phyloP scores from a whole-genome alignment of 2,329 filamentous ascomycete genomes.

The Colletotrichum eleusines region DNA sequence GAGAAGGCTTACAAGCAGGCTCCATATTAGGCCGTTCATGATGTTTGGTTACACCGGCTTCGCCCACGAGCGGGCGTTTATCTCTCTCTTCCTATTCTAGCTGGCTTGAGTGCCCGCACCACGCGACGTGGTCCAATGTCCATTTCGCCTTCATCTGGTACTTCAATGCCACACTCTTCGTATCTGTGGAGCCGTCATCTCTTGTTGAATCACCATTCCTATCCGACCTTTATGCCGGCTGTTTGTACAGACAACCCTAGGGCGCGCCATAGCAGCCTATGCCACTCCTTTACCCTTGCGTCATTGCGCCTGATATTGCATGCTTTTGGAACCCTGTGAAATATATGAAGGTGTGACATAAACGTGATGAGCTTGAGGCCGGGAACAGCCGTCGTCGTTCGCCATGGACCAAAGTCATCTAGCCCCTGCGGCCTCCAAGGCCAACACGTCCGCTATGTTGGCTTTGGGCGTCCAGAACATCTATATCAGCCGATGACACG shows the following conservation, averaged over 20 bases:
- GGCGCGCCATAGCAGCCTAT: not conserved
- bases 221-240: not conserved
- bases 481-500: constrained; percentile 43
- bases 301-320: not conserved
- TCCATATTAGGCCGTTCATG: constrained; percentile 24
- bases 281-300: not conserved
- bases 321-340: not conserved
- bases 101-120: not conserved
- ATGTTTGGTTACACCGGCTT: not conserved
- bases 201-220: too few species aligned
- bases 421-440: constrained; percentile 24
- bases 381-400: not conserved
- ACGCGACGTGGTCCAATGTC: not conserved
- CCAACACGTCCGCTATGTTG: constrained; percentile 43
- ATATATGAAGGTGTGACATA: not conserved
- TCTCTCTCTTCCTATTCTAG: too few species aligned
- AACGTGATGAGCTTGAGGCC: not conserved
- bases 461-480: constrained; percentile 44
- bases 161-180: not conserved
- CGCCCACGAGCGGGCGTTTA: not conserved
- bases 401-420: not conserved
- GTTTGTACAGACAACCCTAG: not conserved
- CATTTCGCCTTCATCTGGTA: not conserved
- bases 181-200: not conserved
- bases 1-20: constrained; percentile 45